Conservation (phyloP, 2,329 filamentous ascomycete species). For the Colletotrichum lindemuthianum region DNA sequence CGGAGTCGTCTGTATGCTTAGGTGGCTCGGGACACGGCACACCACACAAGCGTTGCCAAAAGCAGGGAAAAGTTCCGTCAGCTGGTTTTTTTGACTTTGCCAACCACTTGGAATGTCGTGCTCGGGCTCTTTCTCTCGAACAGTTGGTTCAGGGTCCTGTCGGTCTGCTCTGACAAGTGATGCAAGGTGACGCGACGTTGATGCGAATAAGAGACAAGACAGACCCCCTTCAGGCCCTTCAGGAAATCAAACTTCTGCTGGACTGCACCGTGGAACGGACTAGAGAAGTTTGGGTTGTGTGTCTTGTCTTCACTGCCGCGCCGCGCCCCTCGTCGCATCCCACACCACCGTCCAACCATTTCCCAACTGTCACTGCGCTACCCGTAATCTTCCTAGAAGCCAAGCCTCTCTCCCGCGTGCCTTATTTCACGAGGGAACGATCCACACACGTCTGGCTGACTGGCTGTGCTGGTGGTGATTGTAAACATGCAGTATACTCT, state of each 20-base stretch:
- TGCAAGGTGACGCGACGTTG: constrained; percentile 20
- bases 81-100: constrained; percentile 1
- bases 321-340: background rate
- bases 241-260: background rate
- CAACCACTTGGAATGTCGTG: background rate
- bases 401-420: constrained; percentile 20
- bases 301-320: constrained; percentile 21
- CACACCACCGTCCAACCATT: background rate
- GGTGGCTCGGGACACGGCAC: constrained; percentile 32
- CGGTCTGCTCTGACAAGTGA: constrained; percentile 9
- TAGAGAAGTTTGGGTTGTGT: constrained; percentile 10
- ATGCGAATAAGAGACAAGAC: constrained; percentile 12
- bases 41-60: constrained; percentile 5
- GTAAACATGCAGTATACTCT: no score
- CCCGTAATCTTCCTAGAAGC: constrained; percentile 6
- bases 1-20: background rate
- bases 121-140: constrained; percentile 11
- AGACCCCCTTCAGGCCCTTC: background rate
- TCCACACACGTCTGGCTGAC: constrained; percentile 4
- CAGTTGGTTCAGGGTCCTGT: constrained; percentile 23
- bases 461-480: background rate
- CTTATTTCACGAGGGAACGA: background rate
- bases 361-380: constrained; percentile 18
- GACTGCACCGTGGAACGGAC: no score
- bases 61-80: constrained; percentile 17